A percentile compares a stretch with the other conserved stretches of the same genome.
phyloP scores from a whole-genome alignment of 2,329 filamentous ascomycete genomes.

The Exophiala lecanii-corni region DNA sequence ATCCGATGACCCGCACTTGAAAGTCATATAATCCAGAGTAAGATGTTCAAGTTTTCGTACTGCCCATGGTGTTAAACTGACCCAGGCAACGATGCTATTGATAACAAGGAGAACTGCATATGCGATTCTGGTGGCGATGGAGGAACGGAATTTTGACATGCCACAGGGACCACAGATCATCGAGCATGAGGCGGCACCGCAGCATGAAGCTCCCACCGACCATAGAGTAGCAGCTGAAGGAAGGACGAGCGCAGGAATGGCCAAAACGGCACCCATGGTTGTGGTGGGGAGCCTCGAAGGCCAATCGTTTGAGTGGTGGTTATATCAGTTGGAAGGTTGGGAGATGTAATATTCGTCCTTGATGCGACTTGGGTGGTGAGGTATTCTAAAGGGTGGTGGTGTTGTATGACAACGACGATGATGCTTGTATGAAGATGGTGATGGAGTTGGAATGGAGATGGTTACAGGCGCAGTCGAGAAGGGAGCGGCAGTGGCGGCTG shows the following conservation, averaged over 20 bases:
- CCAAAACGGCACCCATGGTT: slow-evolving; percentile 83
- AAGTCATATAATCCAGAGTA: slow-evolving; percentile 92
- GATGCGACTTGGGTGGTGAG: no score
- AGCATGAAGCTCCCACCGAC: slow-evolving; percentile 82
- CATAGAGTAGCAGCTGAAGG: slow-evolving; percentile 80
- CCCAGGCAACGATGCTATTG: slow-evolving; percentile 96
- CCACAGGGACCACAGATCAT: slow-evolving; percentile 93
- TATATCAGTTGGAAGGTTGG: not conserved
- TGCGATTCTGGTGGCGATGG: slow-evolving; percentile 93
- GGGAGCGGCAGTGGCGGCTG: not conserved
- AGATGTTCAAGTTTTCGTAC: slow-evolving; percentile 91
- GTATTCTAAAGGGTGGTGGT: no score
- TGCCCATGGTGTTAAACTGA: slow-evolving; percentile 98
- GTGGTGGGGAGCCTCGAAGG: not conserved
- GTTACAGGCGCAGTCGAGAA: not conserved
- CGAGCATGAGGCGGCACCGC: slow-evolving; percentile 92
- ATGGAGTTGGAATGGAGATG: not conserved
- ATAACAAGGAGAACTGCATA: slow-evolving; percentile 91
- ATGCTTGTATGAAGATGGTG: not conserved
- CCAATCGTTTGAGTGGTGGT: not conserved
- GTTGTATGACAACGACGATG: not conserved
- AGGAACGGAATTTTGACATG: slow-evolving; percentile 97
- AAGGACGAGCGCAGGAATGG: slow-evolving; percentile 80
- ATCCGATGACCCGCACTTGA: slow-evolving; percentile 74
- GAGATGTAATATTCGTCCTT: not conserved